These are phyloP conservation scores for Conoideocrella luteorostrata DNA, from an alignment of 2,329 filamentous ascomycete species.

Conservation along the genomic window DNA sequence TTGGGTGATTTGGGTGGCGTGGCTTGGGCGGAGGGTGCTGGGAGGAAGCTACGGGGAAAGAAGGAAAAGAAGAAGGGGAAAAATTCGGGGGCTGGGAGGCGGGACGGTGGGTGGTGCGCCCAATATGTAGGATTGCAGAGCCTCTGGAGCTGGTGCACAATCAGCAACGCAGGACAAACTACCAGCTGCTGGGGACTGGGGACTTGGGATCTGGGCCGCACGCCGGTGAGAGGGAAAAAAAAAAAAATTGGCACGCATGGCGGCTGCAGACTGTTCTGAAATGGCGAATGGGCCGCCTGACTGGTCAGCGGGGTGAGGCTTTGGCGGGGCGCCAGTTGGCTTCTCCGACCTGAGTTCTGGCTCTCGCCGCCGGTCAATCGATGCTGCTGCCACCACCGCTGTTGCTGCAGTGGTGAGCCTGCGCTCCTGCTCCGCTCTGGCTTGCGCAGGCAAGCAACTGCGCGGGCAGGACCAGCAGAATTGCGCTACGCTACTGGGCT, in stretches of 20 bases:
- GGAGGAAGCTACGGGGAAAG: constrained; percentile 6
- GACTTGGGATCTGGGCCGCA: not conserved
- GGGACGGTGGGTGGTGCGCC: constrained; percentile 26
- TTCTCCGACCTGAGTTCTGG: too few relatives aligned
- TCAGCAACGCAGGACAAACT: constrained; percentile 17
- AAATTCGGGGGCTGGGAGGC: constrained; percentile 21
- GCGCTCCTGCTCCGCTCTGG: too few relatives aligned
- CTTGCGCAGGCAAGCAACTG: too few relatives aligned
- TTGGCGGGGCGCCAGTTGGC: too few relatives aligned
- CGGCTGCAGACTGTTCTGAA: not conserved
- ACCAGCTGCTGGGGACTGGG: not conserved
- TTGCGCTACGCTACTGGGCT: too few relatives aligned
- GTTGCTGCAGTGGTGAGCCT: too few relatives aligned
- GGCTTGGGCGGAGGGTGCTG: not conserved
- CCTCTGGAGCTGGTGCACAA: constrained; percentile 20
- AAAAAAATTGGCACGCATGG: not conserved
- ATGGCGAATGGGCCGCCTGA: too few relatives aligned
- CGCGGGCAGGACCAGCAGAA: too few relatives aligned
- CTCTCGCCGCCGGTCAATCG: too few relatives aligned
- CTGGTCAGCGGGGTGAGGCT: too few relatives aligned
- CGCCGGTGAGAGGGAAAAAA: not conserved
- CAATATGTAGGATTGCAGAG: constrained; percentile 28
- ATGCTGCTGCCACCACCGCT: too few relatives aligned
- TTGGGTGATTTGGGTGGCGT: constrained; percentile 3
- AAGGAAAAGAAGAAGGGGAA: constrained; percentile 14